Base-by-base conservation (phyloP, 2,329 filamentous ascomycete species). In the Trematosphaeria pertusa region DNA sequence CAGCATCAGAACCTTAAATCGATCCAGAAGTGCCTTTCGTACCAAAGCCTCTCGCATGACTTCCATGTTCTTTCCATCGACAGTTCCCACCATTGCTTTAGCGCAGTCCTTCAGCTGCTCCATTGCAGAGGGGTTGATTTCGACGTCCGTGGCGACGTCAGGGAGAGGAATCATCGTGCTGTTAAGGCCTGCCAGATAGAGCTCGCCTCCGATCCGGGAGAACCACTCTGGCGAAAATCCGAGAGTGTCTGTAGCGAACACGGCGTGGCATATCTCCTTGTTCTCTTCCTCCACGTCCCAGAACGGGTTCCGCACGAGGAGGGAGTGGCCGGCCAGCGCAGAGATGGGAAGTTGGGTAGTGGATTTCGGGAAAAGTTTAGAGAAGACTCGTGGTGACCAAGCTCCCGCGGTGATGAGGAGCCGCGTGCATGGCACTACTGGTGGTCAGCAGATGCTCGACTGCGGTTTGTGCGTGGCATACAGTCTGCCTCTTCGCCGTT, bases 101-200 rank as follows among this genome's bases (percentile, higher is more conserved):
- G 82, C 80, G 15, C 79, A 76, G 7, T 67, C 61, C 48, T 77
- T 78, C 38, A 88, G 61, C 63, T 75, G 71, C 6, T 73, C 72
- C 2, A 87, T 72, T 8, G 80, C 74, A 10, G 73, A 64, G 1
- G 66, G 61, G 10, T 79, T 74, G n/a, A 81, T 73, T 40, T 73
- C 71, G 0, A 77, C 73, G 34, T 81, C 77, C 0, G 77, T 78
- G 0, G 85, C 78, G 3, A 78, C 56, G 0, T 75, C 69, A 0
- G 89, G 88, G 8, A 93, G 72, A 0, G 82, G 78, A 4, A 88
- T 78, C 1, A 62, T 66, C 0, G 80, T 73, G 26, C 79, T 82
- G 64, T 93, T 92, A 28, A 92, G 66, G 0, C 89, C 89, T 0
- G 86, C 87, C 24, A 93, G 73, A 67, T 89, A 93, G 15, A 93